These are phyloP conservation scores for Ampelocalamus luodianensis DNA, from an alignment of 176 grass and related monocot genomes.

Conservation along the genomic window DNA sequence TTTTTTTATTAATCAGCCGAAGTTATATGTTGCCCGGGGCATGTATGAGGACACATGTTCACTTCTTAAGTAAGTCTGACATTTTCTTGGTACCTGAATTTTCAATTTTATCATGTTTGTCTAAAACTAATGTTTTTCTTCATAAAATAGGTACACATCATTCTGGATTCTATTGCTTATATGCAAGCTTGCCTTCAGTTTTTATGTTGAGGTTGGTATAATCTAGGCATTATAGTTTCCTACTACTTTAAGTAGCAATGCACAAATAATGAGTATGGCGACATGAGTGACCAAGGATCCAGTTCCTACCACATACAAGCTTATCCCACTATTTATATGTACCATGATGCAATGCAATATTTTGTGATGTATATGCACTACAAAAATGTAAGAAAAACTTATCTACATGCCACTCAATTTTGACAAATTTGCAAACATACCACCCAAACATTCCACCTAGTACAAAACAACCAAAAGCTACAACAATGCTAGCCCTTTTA, in stretches of 20 bases:
- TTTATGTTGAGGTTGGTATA: slow-evolving; percentile 88
- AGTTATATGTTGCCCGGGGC: slow-evolving; percentile 85
- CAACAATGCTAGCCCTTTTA: too few species aligned
- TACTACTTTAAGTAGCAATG: neutral
- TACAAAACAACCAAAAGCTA: too few species aligned
- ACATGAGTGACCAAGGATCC: too few species aligned
- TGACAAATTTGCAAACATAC: too few species aligned
- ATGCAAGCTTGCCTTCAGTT: slow-evolving; percentile 96
- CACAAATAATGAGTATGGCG: too few species aligned
- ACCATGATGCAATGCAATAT: too few species aligned
- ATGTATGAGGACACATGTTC: slow-evolving; percentile 83
- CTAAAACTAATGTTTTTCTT: slow-evolving; percentile 3
- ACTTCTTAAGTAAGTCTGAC: slow-evolving; percentile 80
- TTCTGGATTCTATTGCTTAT: slow-evolving; percentile 98
- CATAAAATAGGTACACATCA: slow-evolving; percentile 70
- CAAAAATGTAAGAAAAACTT: too few species aligned
- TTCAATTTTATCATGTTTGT: slow-evolving; percentile 5
- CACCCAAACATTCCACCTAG: too few species aligned
- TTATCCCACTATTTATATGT: too few species aligned
- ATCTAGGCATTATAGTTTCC: slow-evolving; percentile 7
- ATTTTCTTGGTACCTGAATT: slow-evolving; percentile 30
- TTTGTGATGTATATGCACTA: too few species aligned
- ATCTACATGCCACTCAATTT: too few species aligned
- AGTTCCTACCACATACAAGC: too few species aligned
- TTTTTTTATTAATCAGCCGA: slow-evolving; percentile 62